Conservation (phyloP, 2,329 filamentous ascomycete genomes). For the Fusarium coffeatum region DNA sequence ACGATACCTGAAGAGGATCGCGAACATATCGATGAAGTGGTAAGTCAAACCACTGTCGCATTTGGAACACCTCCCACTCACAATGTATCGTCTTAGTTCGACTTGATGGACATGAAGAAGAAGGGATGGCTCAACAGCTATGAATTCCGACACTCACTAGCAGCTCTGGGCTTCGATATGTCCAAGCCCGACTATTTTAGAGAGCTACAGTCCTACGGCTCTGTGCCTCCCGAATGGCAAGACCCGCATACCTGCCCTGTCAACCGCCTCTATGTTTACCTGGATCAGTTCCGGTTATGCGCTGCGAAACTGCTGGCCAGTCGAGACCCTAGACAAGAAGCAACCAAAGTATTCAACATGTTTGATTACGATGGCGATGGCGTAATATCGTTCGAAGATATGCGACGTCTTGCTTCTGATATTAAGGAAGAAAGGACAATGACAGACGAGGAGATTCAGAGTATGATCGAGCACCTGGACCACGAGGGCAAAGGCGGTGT, state of each 20-base stretch:
- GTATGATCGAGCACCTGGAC: constrained; percentile 99
- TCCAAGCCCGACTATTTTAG: constrained; percentile 85
- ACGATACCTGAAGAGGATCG: constrained; percentile 85
- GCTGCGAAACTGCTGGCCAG: constrained; percentile 83
- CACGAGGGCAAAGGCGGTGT: constrained; percentile 89
- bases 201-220: constrained; percentile 84
- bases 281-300: constrained; percentile 71
- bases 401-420: constrained; percentile 88
- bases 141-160: constrained; percentile 95
- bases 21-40: constrained; percentile 93
- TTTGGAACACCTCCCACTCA: constrained; percentile 30
- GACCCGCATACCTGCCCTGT: constrained; percentile 56
- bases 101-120: constrained; percentile 96
- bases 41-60: constrained; percentile 59
- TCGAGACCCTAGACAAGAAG: constrained; percentile 90
- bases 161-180: constrained; percentile 93
- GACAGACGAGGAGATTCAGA: constrained; percentile 89
- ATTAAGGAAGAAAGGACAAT: constrained; percentile 83
- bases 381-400: constrained; percentile 87
- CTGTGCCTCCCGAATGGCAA: constrained; percentile 71
- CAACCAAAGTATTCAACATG: constrained; percentile 87
- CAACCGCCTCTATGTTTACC: constrained; percentile 63
- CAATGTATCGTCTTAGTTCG: constrained; percentile 69
- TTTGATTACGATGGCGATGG: constrained; percentile 96
- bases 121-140: constrained; percentile 96